A percentile compares a stretch with the other conserved stretches of the same genome.
Evolutionary conservation across 495 filamentous ascomycete species (phyloP).

Genomic region (Hypoxylon fuscum): DNA sequence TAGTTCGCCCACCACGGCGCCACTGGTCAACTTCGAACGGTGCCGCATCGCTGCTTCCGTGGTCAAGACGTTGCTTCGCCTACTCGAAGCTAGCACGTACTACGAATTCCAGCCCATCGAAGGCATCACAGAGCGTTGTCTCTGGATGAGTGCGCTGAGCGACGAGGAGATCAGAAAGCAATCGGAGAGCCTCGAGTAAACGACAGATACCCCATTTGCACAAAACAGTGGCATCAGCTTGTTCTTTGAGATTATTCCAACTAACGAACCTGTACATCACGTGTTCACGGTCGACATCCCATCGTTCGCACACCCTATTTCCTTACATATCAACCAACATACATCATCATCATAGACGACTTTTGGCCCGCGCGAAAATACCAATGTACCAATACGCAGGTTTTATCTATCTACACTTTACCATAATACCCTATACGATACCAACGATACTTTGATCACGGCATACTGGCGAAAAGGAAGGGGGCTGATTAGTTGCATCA

Average conservation of each 20-base stretch:
- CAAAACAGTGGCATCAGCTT: background rate
- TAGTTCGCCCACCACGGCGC: slow-evolving; percentile 70
- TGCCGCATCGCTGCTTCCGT: slow-evolving; percentile 90
- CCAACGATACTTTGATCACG: slow-evolving; percentile 15
- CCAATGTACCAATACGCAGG: slow-evolving; percentile 33
- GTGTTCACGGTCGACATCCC: slow-evolving; percentile 26
- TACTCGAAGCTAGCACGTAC: slow-evolving; percentile 91
- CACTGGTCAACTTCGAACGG: slow-evolving; percentile 94
- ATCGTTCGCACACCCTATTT: slow-evolving; percentile 35
- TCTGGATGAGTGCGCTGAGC: slow-evolving; percentile 90
- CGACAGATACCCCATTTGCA: background rate
- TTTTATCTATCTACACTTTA: slow-evolving; percentile 23
- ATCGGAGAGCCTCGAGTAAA: slow-evolving; percentile 53
- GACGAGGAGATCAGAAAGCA: slow-evolving; percentile 79
- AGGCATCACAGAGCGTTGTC: slow-evolving; percentile 85
- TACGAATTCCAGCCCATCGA: slow-evolving; percentile 88
- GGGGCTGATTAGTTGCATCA: background rate
- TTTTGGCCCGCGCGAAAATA: slow-evolving; percentile 22
- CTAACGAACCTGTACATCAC: slow-evolving; percentile 37
- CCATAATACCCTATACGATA: slow-evolving; percentile 37
- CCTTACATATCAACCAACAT: slow-evolving; percentile 26
- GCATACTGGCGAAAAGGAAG: slow-evolving; percentile 7
- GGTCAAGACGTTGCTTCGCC: slow-evolving; percentile 87
- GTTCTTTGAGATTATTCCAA: slow-evolving; percentile 1
- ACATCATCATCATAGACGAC: slow-evolving; percentile 38